phyloP scores from a whole-genome alignment of 2,329 filamentous ascomycete species.

The Aspergillus spinulosporus region DNA sequence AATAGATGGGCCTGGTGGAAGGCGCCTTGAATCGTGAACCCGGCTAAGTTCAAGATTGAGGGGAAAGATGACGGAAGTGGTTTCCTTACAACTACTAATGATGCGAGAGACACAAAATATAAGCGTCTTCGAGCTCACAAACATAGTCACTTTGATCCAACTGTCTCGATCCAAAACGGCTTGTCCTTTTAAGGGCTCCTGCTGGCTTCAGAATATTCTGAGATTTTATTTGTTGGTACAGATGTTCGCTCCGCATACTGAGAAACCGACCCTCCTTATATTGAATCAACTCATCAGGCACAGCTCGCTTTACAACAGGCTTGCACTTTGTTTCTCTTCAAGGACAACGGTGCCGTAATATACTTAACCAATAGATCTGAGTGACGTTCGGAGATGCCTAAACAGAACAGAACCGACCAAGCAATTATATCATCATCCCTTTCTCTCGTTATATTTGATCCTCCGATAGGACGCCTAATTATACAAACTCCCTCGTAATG shows the following conservation, averaged over 20 bases:
- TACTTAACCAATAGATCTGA: not conserved
- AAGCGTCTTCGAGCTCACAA: not conserved
- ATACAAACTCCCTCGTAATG: constrained; percentile 9
- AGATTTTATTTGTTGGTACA: too few relatives aligned
- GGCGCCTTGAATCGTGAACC: not conserved
- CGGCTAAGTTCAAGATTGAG: not conserved
- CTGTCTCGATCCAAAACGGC: not conserved
- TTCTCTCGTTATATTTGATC: constrained; percentile 1
- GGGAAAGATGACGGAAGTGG: constrained; percentile 1
- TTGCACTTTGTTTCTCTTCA: not conserved
- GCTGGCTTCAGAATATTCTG: too few relatives aligned
- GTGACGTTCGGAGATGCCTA: not conserved
- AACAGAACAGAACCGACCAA: not conserved
- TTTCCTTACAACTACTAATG: not conserved
- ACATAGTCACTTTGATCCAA: not conserved
- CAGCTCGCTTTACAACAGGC: not conserved
- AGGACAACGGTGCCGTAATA: not conserved
- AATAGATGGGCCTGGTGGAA: not conserved
- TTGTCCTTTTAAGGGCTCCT: not conserved
- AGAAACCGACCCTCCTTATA: too few relatives aligned
- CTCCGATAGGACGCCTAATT: not conserved
- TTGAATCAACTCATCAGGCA: not conserved
- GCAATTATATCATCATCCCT: not conserved
- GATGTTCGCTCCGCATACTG: too few relatives aligned
- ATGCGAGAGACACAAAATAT: not conserved